phyloP scores from a whole-genome alignment of 192 early-diverging fungal genomes.

The Coemansia sp. region DNA sequence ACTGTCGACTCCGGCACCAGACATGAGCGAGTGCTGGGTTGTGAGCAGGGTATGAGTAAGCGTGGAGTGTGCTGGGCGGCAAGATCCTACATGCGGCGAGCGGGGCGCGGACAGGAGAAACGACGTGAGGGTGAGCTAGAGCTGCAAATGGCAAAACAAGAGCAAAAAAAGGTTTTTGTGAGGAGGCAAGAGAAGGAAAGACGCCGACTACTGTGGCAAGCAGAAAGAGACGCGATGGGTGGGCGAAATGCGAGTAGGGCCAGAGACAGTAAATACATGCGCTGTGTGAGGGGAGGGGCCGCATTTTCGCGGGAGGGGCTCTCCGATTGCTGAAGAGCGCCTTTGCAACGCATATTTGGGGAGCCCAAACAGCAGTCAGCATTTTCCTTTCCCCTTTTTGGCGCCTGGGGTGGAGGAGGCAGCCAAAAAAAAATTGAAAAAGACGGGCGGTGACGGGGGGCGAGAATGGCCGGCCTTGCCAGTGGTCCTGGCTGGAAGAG shows the following conservation, averaged over 20 bases:
- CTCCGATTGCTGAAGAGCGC: conserved; percentile 10
- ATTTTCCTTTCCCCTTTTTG: conserved; percentile 2
- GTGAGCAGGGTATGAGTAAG: conserved; percentile 1
- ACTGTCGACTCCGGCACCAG: conserved; percentile 34
- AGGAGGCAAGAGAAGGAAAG: neutral
- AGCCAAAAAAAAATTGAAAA: neutral
- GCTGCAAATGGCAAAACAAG: neutral
- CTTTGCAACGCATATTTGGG: conserved; percentile 11
- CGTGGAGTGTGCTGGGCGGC: neutral
- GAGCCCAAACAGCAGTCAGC: neutral
- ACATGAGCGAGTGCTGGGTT: conserved; percentile 14
- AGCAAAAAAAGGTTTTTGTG: neutral
- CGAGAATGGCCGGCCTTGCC: neutral
- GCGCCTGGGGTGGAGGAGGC: neutral
- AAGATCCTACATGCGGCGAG: conserved; percentile 5
- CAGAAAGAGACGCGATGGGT: conserved; percentile 1
- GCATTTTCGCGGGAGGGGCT: conserved; percentile 8
- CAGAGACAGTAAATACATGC: conserved; percentile 6
- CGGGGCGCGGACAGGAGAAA: neutral
- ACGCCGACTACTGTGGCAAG: neutral
- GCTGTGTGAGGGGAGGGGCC: neutral
- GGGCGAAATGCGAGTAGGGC: neutral
- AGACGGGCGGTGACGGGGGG: too few species aligned
- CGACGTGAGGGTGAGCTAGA: neutral
- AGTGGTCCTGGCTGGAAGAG: neutral